Base-by-base conservation (phyloP, 768 basidiomycete species). In the Kwoniella botswanensis region DNA sequence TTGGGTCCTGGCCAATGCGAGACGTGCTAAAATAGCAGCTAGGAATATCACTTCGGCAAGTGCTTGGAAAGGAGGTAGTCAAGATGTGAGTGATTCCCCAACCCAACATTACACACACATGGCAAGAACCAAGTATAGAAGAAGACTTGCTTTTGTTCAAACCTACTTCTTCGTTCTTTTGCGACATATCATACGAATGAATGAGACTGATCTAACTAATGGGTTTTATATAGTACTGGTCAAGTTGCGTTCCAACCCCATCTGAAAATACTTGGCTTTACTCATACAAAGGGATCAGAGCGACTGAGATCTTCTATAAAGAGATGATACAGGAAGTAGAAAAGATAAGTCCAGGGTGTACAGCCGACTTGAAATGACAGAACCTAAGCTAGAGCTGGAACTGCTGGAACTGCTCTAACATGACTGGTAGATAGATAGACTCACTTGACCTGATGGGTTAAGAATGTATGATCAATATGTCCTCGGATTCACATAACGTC, bases 21-120 rank as follows among this genome's bases (percentile, higher is more conserved):
- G 71, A n/a, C 65, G 56, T 35, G 42, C 67, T 15, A 43, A n/a
- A 4, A 65, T n/a, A 2, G 71, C 63, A 13, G 71, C 71, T 11
- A 64, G 57, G 42, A 72, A 64, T 62, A n/a, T 72, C 4, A 68
- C 67, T 15, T 65, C 53, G 21, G 71, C 71, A 18, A 56, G 44
- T 5, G 63, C 60, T 4, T 52, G 35, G 24, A 50, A 41, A 12
- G 62, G 57, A 4, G 66, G 63, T 12, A 59, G 46, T 59, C 55
- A 68, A 21, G 71, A 72, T 29, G 71, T 72, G 44, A 66, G 71
- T 72, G 12, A 12, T 24, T 58, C 22, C 29, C 9, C 18, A 17
- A 15, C 26, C 35, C 21, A 6, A 15, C 29, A 26, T 62, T 46
- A 24, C 54, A 21, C 5, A 26, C 26, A 26, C 26, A 26, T 26